A percentile compares a stretch with the other conserved stretches of the same genome.
Conservation (phyloP, 306 rosid species). For the Dalbergia oliveri region DNA sequence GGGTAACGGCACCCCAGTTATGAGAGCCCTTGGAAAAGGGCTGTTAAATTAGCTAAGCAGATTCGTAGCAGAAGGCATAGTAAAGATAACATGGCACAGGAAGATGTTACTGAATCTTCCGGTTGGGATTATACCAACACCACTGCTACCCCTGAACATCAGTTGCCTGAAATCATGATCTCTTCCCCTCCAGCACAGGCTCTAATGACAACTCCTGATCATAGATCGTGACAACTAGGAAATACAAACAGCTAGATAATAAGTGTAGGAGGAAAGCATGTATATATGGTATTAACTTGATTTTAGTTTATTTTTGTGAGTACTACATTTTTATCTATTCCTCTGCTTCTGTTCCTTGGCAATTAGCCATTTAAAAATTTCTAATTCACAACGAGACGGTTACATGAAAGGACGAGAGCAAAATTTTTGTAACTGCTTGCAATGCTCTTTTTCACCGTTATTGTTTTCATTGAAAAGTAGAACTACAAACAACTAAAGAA, state of each 20-base stretch:
- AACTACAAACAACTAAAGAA: background rate
- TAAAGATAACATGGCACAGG: background rate
- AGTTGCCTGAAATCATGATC: conserved; percentile 37
- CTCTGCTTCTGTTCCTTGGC: background rate
- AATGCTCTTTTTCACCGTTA: background rate
- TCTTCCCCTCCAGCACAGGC: conserved; percentile 39
- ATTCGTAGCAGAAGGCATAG: conserved; percentile 31
- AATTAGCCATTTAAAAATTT: background rate
- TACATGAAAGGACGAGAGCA: background rate
- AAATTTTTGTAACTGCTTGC: background rate
- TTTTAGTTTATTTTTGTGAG: background rate
- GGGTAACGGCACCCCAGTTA: conserved; percentile 7
- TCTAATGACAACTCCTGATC: conserved; percentile 28
- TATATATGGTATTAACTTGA: background rate
- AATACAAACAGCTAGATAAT: conserved; percentile 18
- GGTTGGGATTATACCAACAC: conserved; percentile 7
- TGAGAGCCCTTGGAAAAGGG: conserved; percentile 37
- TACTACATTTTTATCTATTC: background rate
- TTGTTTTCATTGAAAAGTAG: background rate
- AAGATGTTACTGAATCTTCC: conserved; percentile 33
- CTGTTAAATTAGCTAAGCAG: conserved; percentile 29
- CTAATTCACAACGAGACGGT: background rate
- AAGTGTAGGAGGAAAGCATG: background rate
- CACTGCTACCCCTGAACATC: background rate
- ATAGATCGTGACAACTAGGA: conserved; percentile 21